A percentile compares a stretch with the other conserved stretches of the same genome.
phyloP scores from a whole-genome alignment of 352 stramenopile species.

The Pythium rhizo-oryzae region DNA sequence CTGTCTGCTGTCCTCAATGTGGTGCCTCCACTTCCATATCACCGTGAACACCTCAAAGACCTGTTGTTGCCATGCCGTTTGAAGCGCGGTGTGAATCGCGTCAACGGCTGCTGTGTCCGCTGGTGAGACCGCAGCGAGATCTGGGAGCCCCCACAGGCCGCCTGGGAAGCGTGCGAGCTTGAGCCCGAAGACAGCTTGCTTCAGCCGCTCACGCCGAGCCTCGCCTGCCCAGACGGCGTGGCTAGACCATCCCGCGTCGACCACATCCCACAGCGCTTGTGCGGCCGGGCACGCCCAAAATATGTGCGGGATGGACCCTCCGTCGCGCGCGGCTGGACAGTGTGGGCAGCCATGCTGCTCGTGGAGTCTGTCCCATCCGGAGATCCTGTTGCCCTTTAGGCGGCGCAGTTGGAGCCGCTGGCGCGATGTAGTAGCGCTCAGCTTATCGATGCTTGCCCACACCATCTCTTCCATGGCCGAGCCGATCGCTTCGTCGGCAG shows the following conservation, averaged over 20 bases:
- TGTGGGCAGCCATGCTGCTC: neutral
- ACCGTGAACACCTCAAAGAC: neutral
- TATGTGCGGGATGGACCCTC: neutral
- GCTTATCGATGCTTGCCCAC: neutral
- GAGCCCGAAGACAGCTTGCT: neutral
- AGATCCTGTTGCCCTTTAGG: neutral
- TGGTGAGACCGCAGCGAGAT: neutral
- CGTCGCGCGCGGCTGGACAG: neutral
- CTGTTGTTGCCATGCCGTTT: conserved; percentile 7
- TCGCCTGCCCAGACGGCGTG: neutral
- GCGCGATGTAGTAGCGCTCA: neutral
- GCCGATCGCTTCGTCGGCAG: neutral
- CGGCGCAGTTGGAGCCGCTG: neutral
- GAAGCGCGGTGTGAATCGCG: neutral
- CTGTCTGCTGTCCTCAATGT: neutral
- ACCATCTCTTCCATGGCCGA: neutral
- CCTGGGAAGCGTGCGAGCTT: neutral
- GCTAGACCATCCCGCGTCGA: neutral
- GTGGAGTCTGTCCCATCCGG: neutral
- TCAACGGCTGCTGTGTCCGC: neutral
- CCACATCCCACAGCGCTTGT: neutral
- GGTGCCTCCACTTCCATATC: neutral
- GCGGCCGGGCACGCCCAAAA: neutral
- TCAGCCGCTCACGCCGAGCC: neutral
- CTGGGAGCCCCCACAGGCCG: neutral